Conservation (phyloP, 2,329 filamentous ascomycete species). For the Trichoderma afroharzianum region DNA sequence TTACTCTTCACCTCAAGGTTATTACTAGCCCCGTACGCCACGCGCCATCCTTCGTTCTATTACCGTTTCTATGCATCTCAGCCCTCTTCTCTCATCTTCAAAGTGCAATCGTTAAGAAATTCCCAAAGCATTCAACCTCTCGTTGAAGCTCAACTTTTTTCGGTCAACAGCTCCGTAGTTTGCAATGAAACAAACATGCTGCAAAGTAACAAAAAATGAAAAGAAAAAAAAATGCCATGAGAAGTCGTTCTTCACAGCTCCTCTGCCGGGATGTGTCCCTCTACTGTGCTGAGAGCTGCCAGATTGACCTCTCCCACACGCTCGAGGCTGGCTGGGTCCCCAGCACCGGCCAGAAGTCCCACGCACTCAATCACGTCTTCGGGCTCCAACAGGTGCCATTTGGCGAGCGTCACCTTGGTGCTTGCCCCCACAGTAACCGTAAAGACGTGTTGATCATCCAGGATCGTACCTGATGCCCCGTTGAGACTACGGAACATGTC, state of each 20-base stretch:
- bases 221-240: neutral
- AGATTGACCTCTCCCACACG: constrained; percentile 52
- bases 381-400: constrained; percentile 86
- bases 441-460: constrained; percentile 65
- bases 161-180: neutral
- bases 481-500: constrained; percentile 88
- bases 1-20: constrained; percentile 1
- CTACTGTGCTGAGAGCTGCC: constrained; percentile 50
- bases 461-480: constrained; percentile 51
- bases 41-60: constrained; percentile 12
- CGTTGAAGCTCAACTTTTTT: neutral
- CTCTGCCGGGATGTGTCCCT: constrained; percentile 46
- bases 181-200: neutral
- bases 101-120: constrained; percentile 1
- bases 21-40: constrained; percentile 15
- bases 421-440: constrained; percentile 88
- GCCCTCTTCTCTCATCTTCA: neutral
- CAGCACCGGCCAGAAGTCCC: constrained; percentile 51
- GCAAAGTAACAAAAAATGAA: neutral
- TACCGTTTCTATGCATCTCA: constrained; percentile 5
- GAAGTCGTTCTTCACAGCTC: constrained; percentile 15
- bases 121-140: neutral
- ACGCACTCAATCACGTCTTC: constrained; percentile 75
- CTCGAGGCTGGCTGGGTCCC: constrained; percentile 36
- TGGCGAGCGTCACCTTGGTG: constrained; percentile 85